Percentiles rank a stretch among this genome's conserved stretches.
phyloP scores from a whole-genome alignment of 108 stramenopile species.

The Nannochloropsis salina region DNA sequence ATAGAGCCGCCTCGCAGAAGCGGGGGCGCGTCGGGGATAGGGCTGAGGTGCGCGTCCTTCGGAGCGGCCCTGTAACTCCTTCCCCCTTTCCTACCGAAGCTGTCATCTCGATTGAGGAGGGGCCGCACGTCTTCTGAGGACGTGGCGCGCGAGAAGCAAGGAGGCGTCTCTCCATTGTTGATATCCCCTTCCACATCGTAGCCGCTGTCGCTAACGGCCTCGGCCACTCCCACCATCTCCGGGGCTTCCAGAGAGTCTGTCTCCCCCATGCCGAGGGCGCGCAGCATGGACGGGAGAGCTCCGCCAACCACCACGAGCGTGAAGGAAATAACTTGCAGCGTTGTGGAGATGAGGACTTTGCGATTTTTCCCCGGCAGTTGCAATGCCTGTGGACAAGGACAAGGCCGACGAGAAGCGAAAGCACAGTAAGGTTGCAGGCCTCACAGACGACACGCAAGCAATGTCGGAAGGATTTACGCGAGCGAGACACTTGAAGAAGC shows the following conservation, averaged over 20 bases:
- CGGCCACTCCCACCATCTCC: background rate
- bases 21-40: background rate
- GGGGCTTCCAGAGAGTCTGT: background rate
- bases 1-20: background rate
- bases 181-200: slow-evolving; percentile 11
- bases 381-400: slow-evolving; percentile 23
- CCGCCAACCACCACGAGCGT: slow-evolving; percentile 37
- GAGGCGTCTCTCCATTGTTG: background rate
- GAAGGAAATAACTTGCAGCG: slow-evolving; percentile 41
- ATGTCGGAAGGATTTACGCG: background rate
- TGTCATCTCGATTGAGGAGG: background rate
- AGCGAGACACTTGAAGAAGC: background rate
- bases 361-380: slow-evolving; percentile 32
- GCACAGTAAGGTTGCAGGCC: background rate
- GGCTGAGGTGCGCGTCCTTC: background rate
- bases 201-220: background rate
- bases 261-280: background rate
- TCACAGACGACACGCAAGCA: background rate
- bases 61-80: background rate
- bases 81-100: background rate
- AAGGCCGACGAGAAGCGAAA: background rate
- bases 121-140: slow-evolving; percentile 6
- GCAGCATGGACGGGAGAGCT: background rate
- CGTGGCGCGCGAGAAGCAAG: background rate
- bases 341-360: slow-evolving; percentile 37